These are phyloP conservation scores for Jackrogersella multiformis DNA, from an alignment of 495 filamentous ascomycete species.

Conservation along the genomic window DNA sequence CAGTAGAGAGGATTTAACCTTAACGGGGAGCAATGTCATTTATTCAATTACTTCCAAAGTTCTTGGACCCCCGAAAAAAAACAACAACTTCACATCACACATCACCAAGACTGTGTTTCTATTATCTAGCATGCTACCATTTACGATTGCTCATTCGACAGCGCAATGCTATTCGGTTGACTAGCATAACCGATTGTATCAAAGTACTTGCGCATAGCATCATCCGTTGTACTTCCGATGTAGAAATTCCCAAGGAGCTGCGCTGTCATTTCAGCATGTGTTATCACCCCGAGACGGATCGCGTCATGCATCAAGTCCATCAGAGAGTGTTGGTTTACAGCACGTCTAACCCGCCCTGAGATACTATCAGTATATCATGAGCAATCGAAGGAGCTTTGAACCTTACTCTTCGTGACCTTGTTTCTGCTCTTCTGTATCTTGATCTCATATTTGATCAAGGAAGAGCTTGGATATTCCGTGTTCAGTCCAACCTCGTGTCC, in stretches of 20 bases:
- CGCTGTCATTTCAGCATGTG: constrained; percentile 49
- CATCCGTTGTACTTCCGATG: constrained; percentile 45
- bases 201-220: constrained; percentile 46
- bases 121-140: neutral
- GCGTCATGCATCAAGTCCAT: constrained; percentile 47
- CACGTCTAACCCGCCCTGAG: constrained; percentile 46
- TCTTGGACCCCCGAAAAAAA: neutral
- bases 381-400: neutral
- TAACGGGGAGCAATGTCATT: neutral
- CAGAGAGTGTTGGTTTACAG: constrained; percentile 46
- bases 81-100: neutral
- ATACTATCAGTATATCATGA: neutral
- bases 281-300: constrained; percentile 45
- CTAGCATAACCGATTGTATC: constrained; percentile 40
- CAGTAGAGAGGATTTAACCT: neutral
- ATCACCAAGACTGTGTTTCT: too few relatives aligned
- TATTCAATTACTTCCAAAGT: too few relatives aligned
- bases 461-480: constrained; percentile 46
- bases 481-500: constrained; percentile 48
- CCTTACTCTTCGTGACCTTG: constrained; percentile 46
- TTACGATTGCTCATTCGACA: constrained; percentile 38
- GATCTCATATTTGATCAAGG: constrained; percentile 49
- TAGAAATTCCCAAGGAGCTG: constrained; percentile 47
- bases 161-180: constrained; percentile 30
- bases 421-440: constrained; percentile 49